Conservation (phyloP, 1,139 yeast genomes). For the Geotrichum australiense region DNA sequence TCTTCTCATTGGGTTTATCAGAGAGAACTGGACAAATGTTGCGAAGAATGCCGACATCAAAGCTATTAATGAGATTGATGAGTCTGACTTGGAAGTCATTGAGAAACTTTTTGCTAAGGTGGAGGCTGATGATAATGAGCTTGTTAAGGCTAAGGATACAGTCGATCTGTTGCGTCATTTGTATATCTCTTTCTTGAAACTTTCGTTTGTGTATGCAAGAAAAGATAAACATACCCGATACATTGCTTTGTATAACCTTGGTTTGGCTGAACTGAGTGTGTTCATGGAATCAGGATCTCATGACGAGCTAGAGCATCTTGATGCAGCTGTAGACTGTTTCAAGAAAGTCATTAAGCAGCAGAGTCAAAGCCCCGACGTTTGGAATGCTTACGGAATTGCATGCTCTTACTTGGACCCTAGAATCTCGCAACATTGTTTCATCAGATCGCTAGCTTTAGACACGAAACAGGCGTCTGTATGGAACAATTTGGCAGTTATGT, state of each 20-base stretch:
- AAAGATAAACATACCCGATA: slow-evolving; percentile 36
- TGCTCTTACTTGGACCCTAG: slow-evolving; percentile 53
- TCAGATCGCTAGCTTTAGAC: slow-evolving; percentile 68
- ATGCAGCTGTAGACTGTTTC: slow-evolving; percentile 48
- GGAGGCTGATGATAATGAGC: background rate
- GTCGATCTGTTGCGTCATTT: slow-evolving; percentile 20
- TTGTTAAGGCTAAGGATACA: slow-evolving; percentile 19
- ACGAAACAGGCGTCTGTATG: slow-evolving; percentile 65
- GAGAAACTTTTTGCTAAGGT: slow-evolving; percentile 11
- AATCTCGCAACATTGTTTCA: slow-evolving; percentile 87
- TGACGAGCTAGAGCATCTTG: slow-evolving; percentile 31
- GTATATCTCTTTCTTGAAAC: slow-evolving; percentile 22
- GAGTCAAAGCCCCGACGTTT: slow-evolving; percentile 58
- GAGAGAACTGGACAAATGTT: slow-evolving; percentile 10
- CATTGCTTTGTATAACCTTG: slow-evolving; percentile 61
- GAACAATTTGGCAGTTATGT: slow-evolving; percentile 77
- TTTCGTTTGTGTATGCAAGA: slow-evolving; percentile 34
- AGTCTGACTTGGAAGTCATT: slow-evolving; percentile 17
- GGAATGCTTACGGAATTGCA: slow-evolving; percentile 81
- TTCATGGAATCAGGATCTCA: slow-evolving; percentile 35
- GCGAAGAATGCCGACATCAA: slow-evolving; percentile 16
- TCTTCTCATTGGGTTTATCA: slow-evolving; percentile 9
- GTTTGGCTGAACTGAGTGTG: slow-evolving; percentile 53
- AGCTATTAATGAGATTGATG: slow-evolving; percentile 15
- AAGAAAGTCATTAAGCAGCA: slow-evolving; percentile 68